Evolutionary conservation across 805 yeast genomes (phyloP).

Genomic region (Pichia californica): DNA sequence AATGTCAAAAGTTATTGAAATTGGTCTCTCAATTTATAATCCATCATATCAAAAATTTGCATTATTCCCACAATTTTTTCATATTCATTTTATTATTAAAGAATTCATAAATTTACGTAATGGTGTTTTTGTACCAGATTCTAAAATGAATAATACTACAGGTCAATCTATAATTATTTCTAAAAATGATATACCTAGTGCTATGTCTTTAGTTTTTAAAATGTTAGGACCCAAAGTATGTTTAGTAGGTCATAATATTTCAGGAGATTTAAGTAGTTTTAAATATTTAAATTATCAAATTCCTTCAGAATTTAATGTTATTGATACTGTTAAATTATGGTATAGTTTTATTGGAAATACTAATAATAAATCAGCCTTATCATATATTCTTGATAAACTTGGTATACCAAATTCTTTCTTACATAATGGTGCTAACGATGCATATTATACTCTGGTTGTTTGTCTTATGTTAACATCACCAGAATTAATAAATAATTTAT

Average conservation of each 20-base stretch:
- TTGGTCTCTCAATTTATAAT: constrained; percentile 27
- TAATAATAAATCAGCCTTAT: constrained; percentile 16
- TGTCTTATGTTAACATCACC: constrained; percentile 24
- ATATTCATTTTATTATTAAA: constrained; percentile 23
- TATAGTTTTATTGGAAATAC: constrained; percentile 13
- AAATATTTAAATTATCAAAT: constrained; percentile 13
- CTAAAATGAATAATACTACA: constrained; percentile 22
- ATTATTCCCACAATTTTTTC: constrained; percentile 27
- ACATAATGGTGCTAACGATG: constrained; percentile 30
- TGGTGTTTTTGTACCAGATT: constrained; percentile 24
- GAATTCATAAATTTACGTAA: constrained; percentile 19
- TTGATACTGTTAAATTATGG: constrained; percentile 27
- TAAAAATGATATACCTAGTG: constrained; percentile 11
- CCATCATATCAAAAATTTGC: constrained; percentile 25
- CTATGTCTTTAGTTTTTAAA: constrained; percentile 13
- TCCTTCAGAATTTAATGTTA: constrained; percentile 17
- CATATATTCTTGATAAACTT: constrained; percentile 23
- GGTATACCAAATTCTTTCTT: constrained; percentile 25
- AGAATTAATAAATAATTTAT: constrained; percentile 20
- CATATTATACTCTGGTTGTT: constrained; percentile 25
- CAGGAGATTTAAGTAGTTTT: constrained; percentile 23
- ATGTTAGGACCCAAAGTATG: constrained; percentile 15
- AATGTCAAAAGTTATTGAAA: constrained; percentile 19
- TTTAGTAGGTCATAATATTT: constrained; percentile 27
- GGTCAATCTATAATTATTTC: constrained; percentile 23